These are phyloP conservation scores for Chlamydomonas sphaeroides DNA, from an alignment of 139 green algal species.

Conservation along the genomic window DNA sequence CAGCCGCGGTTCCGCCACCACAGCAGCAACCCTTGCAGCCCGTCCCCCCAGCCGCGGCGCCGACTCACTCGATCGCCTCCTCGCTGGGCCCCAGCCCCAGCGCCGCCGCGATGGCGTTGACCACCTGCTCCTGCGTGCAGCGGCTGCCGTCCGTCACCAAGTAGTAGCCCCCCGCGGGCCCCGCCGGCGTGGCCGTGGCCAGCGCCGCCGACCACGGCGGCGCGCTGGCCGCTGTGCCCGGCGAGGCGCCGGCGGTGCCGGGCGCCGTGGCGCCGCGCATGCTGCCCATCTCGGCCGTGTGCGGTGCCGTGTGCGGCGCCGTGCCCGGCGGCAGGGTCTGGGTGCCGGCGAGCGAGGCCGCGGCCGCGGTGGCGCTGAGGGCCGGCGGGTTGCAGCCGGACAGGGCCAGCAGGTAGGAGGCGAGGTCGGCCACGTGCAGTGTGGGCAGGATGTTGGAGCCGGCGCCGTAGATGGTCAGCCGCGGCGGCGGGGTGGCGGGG, in stretches of 20 bases:
- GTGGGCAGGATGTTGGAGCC: constrained; percentile 65
- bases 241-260: not conserved
- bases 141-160: constrained; percentile 28
- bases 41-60: not conserved
- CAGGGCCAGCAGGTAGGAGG: constrained; percentile 49
- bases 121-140: constrained; percentile 41
- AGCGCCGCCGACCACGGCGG: not conserved
- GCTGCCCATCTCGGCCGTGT: too few species aligned
- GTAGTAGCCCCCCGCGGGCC: not conserved
- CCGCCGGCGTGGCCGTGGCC: not conserved
- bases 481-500: constrained; percentile 2
- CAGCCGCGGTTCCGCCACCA: too few species aligned
- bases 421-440: constrained; percentile 59
- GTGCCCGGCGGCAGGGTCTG: not conserved
- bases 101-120: constrained; percentile 28
- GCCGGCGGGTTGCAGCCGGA: not conserved
- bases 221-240: not conserved
- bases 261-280: too few species aligned
- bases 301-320: not conserved
- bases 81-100: constrained; percentile 19
- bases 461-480: constrained; percentile 46
- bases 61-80: constrained; percentile 11
- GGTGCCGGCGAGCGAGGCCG: not conserved
- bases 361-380: too few species aligned
- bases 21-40: not conserved